Evolutionary conservation across 2,329 filamentous ascomycete species (phyloP).

Genomic region (Exophiala aquamarina): DNA sequence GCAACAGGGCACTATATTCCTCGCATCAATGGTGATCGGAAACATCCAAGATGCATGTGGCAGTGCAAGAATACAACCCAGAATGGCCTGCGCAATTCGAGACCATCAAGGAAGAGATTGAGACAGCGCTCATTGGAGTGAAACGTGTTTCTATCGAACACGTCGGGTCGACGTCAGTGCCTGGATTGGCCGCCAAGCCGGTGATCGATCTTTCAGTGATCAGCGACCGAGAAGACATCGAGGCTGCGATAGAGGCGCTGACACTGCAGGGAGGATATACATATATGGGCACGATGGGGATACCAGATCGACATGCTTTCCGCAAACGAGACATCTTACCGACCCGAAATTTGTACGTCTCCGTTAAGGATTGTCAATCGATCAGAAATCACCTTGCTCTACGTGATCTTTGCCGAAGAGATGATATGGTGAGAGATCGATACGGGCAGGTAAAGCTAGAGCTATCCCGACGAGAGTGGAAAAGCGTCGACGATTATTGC

Average conservation of each 20-base stretch:
- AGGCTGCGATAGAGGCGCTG: constrained; percentile 33
- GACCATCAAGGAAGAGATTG: constrained; percentile 19
- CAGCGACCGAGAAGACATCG: constrained; percentile 29
- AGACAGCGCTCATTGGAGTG: constrained; percentile 15
- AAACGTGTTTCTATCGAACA: constrained; percentile 34
- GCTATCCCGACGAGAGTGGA: constrained; percentile 19
- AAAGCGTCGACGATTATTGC: constrained; percentile 22
- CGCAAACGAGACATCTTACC: constrained; percentile 32
- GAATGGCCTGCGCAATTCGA: constrained; percentile 18
- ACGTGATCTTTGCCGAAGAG: constrained; percentile 34
- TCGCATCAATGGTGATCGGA: too few relatives aligned
- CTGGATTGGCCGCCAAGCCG: constrained; percentile 36
- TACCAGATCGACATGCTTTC: constrained; percentile 37
- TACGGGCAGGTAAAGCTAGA: constrained; percentile 19
- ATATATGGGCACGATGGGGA: constrained; percentile 38
- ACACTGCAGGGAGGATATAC: constrained; percentile 33
- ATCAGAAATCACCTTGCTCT: constrained; percentile 41
- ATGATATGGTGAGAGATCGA: constrained; percentile 33
- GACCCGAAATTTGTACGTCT: constrained; percentile 39
- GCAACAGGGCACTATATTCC: too few relatives aligned
- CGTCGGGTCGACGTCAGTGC: constrained; percentile 39
- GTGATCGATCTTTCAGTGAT: constrained; percentile 40
- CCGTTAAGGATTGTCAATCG: constrained; percentile 34
- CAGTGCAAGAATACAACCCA: constrained; percentile 21
- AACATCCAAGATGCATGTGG: constrained; percentile 7